A percentile compares a stretch with the other conserved stretches of the same genome.
Evolutionary conservation across 805 yeast genomes (phyloP).

Genomic region (Candida ascalaphidarum): DNA sequence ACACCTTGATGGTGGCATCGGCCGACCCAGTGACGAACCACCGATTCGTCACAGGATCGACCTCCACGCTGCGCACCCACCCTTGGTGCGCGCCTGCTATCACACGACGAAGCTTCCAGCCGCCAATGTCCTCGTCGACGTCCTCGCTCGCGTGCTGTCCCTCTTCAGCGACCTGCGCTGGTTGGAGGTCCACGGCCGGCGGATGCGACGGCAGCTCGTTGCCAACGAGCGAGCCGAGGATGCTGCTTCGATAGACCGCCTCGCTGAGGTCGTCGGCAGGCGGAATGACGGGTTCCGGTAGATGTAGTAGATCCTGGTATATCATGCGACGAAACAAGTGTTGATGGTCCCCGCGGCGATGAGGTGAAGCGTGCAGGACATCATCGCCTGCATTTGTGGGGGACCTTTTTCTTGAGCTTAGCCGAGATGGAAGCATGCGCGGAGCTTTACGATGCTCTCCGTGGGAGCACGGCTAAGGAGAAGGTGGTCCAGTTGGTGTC

Average conservation of each 20-base stretch:
- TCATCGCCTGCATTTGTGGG: too few relatives aligned
- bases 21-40: constrained; percentile 92
- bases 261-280: constrained; percentile 22
- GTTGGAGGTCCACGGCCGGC: background rate
- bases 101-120: constrained; percentile 65
- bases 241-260: constrained; percentile 22
- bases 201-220: background rate
- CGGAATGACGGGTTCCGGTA: constrained; percentile 8
- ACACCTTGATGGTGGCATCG: constrained; percentile 81
- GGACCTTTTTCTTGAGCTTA: too few relatives aligned
- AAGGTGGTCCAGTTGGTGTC: too few relatives aligned
- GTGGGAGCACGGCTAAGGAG: too few relatives aligned
- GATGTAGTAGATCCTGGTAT: constrained; percentile 5
- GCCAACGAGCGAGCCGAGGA: constrained; percentile 11
- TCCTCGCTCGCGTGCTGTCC: constrained; percentile 1
- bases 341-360: too few relatives aligned
- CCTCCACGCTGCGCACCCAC: constrained; percentile 76
- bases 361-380: too few relatives aligned
- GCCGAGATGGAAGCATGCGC: too few relatives aligned
- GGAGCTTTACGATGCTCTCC: too few relatives aligned
- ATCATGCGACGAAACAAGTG: too few relatives aligned
- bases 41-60: constrained; percentile 74
- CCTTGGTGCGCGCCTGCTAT: constrained; percentile 83
- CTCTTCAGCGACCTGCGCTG: background rate
- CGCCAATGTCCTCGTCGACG: constrained; percentile 1